Conservation (phyloP, 192 early-diverging fungal genomes). For the Gaertneriomyces sp. region DNA sequence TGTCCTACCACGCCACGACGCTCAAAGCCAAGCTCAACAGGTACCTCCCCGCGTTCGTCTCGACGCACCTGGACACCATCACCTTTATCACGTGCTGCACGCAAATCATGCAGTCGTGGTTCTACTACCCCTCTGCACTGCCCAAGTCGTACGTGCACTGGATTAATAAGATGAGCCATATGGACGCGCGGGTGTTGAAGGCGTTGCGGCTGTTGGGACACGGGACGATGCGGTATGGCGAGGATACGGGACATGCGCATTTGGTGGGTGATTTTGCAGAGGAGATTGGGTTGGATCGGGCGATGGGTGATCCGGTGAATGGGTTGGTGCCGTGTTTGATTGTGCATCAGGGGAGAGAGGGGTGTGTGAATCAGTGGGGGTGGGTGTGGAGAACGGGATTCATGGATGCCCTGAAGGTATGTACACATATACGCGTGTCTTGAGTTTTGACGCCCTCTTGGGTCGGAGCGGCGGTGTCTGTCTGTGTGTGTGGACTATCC, state of each 20-base stretch:
- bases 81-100: constrained; percentile 53
- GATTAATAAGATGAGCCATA: constrained; percentile 55
- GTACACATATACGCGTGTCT: background rate
- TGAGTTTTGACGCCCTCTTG: background rate
- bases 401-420: constrained; percentile 29
- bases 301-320: constrained; percentile 35
- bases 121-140: constrained; percentile 44
- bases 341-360: constrained; percentile 47
- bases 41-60: constrained; percentile 43
- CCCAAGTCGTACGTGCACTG: constrained; percentile 57
- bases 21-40: constrained; percentile 29
- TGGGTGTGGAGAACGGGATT: constrained; percentile 40
- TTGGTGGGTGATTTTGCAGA: constrained; percentile 35
- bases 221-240: constrained; percentile 38
- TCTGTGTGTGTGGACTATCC: background rate
- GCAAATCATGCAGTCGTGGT: constrained; percentile 63
- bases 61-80: constrained; percentile 44
- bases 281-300: constrained; percentile 30
- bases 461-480: background rate
- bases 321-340: constrained; percentile 49
- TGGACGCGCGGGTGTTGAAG: constrained; percentile 54
- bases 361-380: constrained; percentile 44
- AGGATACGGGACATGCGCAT: constrained; percentile 33
- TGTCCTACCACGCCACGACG: constrained; percentile 40
- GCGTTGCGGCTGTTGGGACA: constrained; percentile 40